Evolutionary conservation across 257 asterid species (phyloP), one percentile per base, ranked within the genome.

Genomic region (Solanum ossicruentum): DNA sequence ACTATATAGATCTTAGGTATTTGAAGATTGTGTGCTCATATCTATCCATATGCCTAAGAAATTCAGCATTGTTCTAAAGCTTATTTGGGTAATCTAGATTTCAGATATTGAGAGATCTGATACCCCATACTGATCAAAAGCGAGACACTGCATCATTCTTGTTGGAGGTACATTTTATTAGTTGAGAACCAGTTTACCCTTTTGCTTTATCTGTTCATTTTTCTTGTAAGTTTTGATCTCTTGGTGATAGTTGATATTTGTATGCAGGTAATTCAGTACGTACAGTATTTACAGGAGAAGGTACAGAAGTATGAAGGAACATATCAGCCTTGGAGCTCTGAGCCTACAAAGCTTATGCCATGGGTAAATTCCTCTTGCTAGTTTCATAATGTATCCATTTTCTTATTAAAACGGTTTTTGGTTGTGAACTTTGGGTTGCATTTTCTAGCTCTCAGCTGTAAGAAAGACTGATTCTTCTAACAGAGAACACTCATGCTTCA

Each of bases 141-240:
- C 89, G 99, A 85, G 98, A 95, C 86, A 95, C 98, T 16, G 98
- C 99, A 8, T 95, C 99, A 7, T 94, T 95, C 85, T 89, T 95
- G 82, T 86, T 90, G 80, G 99, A 95, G 99, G 99, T 93, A 83
- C 66, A 47, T 67, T n/a, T 45, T 65, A 84, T 77, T 65, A 23
- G 52, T 16, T 77, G 36, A 58, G 73, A 77, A 11, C 58, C 52
- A 10, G 75, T 69, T 17, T 36, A 16, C n/a, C 52, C 36, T 32
- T 10, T 67, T 17, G n/a, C 17, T 78, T 78, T 55, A 10, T 65
- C 20, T 47, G 47, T 67, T 83, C 15, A 39, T 23, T 12, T 36
- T 21, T 36, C 69, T 58, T 83, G 60, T 82, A 15, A 61, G 69
- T 82, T 43, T 41, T 57, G 80, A 20, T 87, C 81, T 57, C 36